These are phyloP conservation scores for Tuber umbilicatum DNA, from an alignment of 495 filamentous ascomycete genomes.

Conservation along the genomic window DNA sequence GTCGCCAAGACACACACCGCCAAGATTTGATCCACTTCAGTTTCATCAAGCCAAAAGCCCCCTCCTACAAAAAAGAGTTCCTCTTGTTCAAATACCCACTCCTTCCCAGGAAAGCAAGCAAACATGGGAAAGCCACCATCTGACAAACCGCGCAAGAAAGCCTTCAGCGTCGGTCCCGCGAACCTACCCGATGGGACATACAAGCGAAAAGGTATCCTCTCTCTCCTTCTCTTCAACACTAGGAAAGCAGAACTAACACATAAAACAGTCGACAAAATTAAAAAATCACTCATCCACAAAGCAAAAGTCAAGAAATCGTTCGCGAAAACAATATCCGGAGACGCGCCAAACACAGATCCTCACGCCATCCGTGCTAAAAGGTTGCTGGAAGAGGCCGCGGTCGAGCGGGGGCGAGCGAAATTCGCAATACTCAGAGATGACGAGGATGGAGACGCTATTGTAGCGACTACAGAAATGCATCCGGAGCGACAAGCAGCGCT, in stretches of 20 bases:
- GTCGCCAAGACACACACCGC: neutral
- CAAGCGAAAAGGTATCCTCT: slow-evolving; percentile 69
- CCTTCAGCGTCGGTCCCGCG: slow-evolving; percentile 76
- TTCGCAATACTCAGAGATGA: slow-evolving; percentile 6
- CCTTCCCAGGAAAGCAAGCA: neutral
- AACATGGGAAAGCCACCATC: slow-evolving; percentile 31
- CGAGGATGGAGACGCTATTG: slow-evolving; percentile 35
- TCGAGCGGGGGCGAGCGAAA: slow-evolving; percentile 27
- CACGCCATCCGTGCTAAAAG: slow-evolving; percentile 34
- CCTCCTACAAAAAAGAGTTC: neutral
- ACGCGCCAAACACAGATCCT: slow-evolving; percentile 33
- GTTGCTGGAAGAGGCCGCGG: slow-evolving; percentile 39
- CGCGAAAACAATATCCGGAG: slow-evolving; percentile 56
- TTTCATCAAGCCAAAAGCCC: neutral
- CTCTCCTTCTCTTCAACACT: neutral
- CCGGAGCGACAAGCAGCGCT: slow-evolving; percentile 66
- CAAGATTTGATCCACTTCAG: neutral
- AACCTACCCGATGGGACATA: slow-evolving; percentile 90
- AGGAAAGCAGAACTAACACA: slow-evolving; percentile 28
- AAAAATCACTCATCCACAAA: slow-evolving; percentile 80
- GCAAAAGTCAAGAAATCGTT: slow-evolving; percentile 92
- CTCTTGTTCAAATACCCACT: neutral
- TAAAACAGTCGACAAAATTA: slow-evolving; percentile 76
- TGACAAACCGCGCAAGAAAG: slow-evolving; percentile 50
- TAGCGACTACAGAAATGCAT: slow-evolving; percentile 54